Evolutionary conservation across 441 rosid species (phyloP).

Genomic region (Erodium texanum): DNA sequence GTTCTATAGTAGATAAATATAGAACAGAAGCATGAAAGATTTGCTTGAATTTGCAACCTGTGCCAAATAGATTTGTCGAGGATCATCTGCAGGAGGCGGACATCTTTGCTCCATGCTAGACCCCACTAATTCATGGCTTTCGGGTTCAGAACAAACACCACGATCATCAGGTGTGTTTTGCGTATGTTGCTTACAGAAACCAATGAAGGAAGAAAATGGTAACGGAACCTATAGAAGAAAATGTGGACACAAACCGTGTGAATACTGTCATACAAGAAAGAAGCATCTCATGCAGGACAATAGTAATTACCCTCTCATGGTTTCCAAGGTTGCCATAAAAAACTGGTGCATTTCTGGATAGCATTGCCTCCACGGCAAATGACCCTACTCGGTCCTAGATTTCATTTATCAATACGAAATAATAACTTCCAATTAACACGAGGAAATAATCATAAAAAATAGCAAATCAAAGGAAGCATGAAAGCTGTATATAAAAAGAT

Average conservation of each 20-base stretch:
- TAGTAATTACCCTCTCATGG: conserved; percentile 65
- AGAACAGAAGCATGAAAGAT: not conserved
- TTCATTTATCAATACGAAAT: not conserved
- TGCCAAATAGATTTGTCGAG: conserved; percentile 64
- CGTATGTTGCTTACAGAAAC: conserved; percentile 13
- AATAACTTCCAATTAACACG: not conserved
- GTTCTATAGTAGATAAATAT: not conserved
- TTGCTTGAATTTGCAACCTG: conserved; percentile 39
- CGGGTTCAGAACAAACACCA: conserved; percentile 19
- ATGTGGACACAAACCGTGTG: not conserved
- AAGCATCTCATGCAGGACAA: conserved; percentile 1
- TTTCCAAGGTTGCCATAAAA: conserved; percentile 79
- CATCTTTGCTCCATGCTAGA: conserved; percentile 18
- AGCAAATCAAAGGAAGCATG: not conserved
- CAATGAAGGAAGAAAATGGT: conserved; percentile 60
- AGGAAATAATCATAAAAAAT: not conserved
- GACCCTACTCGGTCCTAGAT: conserved; percentile 33
- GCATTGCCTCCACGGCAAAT: conserved; percentile 55
- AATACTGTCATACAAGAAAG: not conserved
- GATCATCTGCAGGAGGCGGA: conserved; percentile 25
- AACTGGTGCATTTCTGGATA: conserved; percentile 59
- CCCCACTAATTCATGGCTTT: conserved; percentile 17
- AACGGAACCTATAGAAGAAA: conserved; percentile 14
- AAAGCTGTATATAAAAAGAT: not conserved
- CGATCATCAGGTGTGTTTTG: not conserved